Base-by-base conservation (phyloP, 768 basidiomycete species). In the Dioszegia hungarica region DNA sequence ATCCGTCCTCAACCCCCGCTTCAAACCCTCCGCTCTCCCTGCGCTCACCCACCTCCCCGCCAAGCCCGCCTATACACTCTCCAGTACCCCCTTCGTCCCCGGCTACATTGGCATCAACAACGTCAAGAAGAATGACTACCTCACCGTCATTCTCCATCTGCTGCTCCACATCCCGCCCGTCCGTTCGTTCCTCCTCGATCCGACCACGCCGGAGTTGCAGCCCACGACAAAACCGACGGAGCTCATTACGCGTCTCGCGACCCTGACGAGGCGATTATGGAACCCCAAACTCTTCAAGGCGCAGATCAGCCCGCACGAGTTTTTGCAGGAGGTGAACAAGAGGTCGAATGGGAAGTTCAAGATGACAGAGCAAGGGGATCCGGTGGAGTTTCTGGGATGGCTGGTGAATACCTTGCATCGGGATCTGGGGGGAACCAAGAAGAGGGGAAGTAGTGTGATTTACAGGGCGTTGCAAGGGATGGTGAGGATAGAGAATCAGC, bases 261-360 rank as follows among this genome's bases (percentile, higher is more conserved):
- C 83, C 12, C 82, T 99, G 19, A 86, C 90, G 1, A 90, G 90
- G 76, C 92, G 98, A 77, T 72, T 97, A 36, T 99, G 95, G 95
- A 98, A 95, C 77, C 90, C 93, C 9, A 81, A 86, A 48, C 78
- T 94, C 54, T 99, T 99, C 84, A 99, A 99, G 77, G 87, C 88
- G 59, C 95, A 99, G 81, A 92, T 97, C 66, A 89, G 87, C 64
- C 95, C 95, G n/a, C 95, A 99, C 74, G 95, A 99, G 74, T 92
- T 98, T 75, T 78, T 99, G 54, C 95, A 99, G 77, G 95, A 98
- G 78, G 93, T 98, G 54, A 86, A 87, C 64, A 82, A 90, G 62
- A 86, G 87, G 46, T 93, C 90, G 68, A 82, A 79, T 43, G 92
- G 90, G 15, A 91, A 90, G 78, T 98, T 93, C 78, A 85, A 89